A percentile compares a stretch with the other conserved stretches of the same genome.
These are phyloP conservation scores for Collybia nuda DNA, from an alignment of 768 basidiomycete species.

Conservation along the genomic window DNA sequence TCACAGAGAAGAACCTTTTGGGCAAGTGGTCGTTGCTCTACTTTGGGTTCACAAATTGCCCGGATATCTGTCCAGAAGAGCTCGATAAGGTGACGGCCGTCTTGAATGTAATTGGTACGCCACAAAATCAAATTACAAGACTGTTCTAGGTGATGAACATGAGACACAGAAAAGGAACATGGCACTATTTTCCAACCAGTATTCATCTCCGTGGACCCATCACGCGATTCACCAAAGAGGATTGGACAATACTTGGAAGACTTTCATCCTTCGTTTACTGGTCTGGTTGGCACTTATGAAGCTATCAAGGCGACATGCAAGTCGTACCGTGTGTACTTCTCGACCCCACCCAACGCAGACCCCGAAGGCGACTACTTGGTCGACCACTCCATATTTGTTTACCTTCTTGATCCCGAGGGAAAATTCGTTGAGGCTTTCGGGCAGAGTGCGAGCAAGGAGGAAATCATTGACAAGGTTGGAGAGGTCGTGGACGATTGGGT, in stretches of 20 bases:
- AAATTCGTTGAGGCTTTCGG: conserved; percentile 97
- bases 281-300: conserved; percentile 83
- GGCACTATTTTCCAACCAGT: conserved; percentile 81
- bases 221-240: conserved; percentile 70
- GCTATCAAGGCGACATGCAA: conserved; percentile 88
- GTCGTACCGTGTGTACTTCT: conserved; percentile 97
- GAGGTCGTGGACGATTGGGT: conserved; percentile 48
- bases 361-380: conserved; percentile 94
- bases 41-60: conserved; percentile 99
- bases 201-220: conserved; percentile 97
- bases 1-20: conserved; percentile 80
- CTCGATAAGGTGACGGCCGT: conserved; percentile 90
- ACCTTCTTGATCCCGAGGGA: conserved; percentile 95
- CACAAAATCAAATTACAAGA: neutral
- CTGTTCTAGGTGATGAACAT: neutral
- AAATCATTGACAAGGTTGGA: conserved; percentile 63
- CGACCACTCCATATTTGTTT: conserved; percentile 96
- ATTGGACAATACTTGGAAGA: conserved; percentile 72
- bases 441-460: conserved; percentile 68
- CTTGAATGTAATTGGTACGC: conserved; percentile 69
- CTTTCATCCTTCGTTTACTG: conserved; percentile 89
- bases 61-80: conserved; percentile 98
- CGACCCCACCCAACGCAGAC: conserved; percentile 86
- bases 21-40: conserved; percentile 93
- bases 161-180: conserved; percentile 57